These are phyloP conservation scores for Isatis lusitanica DNA, from an alignment of 441 rosid genomes.

Conservation along the genomic window DNA sequence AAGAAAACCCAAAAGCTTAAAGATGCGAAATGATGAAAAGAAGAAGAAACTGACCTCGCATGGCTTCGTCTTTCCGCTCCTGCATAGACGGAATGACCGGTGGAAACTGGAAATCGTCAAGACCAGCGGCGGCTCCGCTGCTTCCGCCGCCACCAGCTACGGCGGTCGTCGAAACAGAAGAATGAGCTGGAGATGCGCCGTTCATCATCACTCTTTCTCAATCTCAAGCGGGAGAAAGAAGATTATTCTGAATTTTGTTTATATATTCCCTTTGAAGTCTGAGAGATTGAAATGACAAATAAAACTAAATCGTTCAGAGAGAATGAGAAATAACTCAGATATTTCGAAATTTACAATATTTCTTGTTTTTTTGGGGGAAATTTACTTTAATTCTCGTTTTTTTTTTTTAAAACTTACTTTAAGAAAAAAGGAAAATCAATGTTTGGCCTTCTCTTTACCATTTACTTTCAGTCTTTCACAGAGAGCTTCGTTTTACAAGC, in stretches of 20 bases:
- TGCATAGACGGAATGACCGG: conserved; percentile 62
- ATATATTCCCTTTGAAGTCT: no score
- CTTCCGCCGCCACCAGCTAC: conserved; percentile 65
- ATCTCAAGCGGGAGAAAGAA: no score
- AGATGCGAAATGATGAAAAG: background rate
- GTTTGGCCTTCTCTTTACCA: background rate
- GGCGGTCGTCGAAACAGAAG: conserved; percentile 76
- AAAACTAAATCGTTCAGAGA: no score
- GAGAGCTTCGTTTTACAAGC: background rate
- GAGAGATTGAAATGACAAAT: no score
- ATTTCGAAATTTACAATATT: no score
- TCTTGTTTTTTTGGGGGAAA: no score
- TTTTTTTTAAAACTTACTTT: no score
- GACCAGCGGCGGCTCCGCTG: conserved; percentile 42
- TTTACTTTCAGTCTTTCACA: background rate
- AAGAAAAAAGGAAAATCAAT: no score
- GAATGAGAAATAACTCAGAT: no score
- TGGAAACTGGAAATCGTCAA: conserved; percentile 69
- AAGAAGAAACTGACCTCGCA: conserved; percentile 41
- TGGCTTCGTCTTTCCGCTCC: conserved; percentile 72
- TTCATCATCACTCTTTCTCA: background rate
- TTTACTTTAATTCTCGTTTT: no score
- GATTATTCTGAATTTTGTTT: no score
- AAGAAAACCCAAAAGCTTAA: no score
- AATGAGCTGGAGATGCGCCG: conserved; percentile 73